A percentile compares a stretch with the other conserved stretches of the same genome.
phyloP scores from a whole-genome alignment of 2,329 filamentous ascomycete genomes.

The Exophiala sp. region DNA sequence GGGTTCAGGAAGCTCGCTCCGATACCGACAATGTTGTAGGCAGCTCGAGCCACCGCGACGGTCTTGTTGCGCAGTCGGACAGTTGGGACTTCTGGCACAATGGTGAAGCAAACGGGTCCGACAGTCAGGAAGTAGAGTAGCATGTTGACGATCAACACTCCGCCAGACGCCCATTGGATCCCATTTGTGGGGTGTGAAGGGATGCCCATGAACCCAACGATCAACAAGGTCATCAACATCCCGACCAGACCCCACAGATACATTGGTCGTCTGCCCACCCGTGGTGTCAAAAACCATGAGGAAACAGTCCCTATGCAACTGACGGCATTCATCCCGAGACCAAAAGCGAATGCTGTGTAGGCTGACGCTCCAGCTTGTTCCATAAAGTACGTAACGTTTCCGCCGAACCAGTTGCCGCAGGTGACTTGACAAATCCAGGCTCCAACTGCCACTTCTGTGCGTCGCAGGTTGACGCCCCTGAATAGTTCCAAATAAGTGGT shows the following conservation, averaged over 20 bases:
- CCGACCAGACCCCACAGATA: constrained; percentile 69
- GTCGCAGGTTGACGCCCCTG: constrained; percentile 69
- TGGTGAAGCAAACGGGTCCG: constrained; percentile 51
- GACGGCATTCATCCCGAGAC: constrained; percentile 58
- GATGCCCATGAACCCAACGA: background rate
- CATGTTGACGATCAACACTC: background rate
- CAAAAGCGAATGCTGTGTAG: constrained; percentile 52
- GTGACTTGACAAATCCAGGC: constrained; percentile 63
- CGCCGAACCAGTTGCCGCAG: constrained; percentile 60
- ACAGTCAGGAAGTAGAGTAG: constrained; percentile 39
- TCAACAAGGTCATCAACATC: constrained; percentile 55
- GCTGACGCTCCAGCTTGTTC: constrained; percentile 52
- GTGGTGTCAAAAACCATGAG: constrained; percentile 74
- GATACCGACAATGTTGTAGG: background rate
- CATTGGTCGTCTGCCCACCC: constrained; percentile 69
- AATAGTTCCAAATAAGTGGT: constrained; percentile 61
- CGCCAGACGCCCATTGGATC: background rate
- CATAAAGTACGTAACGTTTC: constrained; percentile 59
- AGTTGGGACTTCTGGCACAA: constrained; percentile 53
- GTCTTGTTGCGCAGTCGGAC: constrained; percentile 53
- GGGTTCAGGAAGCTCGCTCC: background rate
- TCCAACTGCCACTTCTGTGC: constrained; percentile 68
- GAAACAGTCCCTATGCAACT: constrained; percentile 77
- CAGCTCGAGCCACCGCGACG: constrained; percentile 45
- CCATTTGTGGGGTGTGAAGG: background rate